Conservation (phyloP, 768 basidiomycete species). For the Tylopilus vinaceipallidus region DNA sequence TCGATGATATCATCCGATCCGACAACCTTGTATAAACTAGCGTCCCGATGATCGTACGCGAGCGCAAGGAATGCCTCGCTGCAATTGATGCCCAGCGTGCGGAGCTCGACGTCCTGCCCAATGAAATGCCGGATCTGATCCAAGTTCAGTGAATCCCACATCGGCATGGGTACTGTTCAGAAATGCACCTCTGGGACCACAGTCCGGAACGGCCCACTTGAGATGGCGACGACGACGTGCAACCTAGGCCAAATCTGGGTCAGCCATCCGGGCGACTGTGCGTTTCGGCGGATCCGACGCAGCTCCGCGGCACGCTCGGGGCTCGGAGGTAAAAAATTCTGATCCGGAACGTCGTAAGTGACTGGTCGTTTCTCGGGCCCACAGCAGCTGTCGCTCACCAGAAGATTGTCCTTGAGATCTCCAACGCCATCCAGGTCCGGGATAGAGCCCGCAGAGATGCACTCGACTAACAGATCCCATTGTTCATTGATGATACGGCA, state of each 20-base stretch:
- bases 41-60: slow-evolving; percentile 23
- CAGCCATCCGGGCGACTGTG: slow-evolving; percentile 16
- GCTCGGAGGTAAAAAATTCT: slow-evolving; percentile 19
- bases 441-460: slow-evolving; percentile 14
- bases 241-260: slow-evolving; percentile 21
- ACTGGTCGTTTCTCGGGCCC: not conserved
- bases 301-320: slow-evolving; percentile 18
- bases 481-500: slow-evolving; percentile 19
- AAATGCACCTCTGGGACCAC: slow-evolving; percentile 20
- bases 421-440: slow-evolving; percentile 13
- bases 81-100: slow-evolving; percentile 20
- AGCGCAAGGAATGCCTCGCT: slow-evolving; percentile 24
- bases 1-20: slow-evolving; percentile 26
- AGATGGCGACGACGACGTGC: slow-evolving; percentile 16
- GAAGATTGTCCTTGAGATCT: slow-evolving; percentile 14
- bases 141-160: not conserved
- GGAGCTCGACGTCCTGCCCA: slow-evolving; percentile 20
- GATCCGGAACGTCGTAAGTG: too few relatives aligned
- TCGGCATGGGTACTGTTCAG: not conserved
- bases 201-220: slow-evolving; percentile 22
- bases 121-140: slow-evolving; percentile 17
- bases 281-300: slow-evolving; percentile 5
- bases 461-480: slow-evolving; percentile 21
- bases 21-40: slow-evolving; percentile 22
- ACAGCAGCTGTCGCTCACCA: not conserved